Evolutionary conservation across 306 rosid species (phyloP), one percentile per base, ranked within the genome.

Genomic region (Inga leiocalycina): DNA sequence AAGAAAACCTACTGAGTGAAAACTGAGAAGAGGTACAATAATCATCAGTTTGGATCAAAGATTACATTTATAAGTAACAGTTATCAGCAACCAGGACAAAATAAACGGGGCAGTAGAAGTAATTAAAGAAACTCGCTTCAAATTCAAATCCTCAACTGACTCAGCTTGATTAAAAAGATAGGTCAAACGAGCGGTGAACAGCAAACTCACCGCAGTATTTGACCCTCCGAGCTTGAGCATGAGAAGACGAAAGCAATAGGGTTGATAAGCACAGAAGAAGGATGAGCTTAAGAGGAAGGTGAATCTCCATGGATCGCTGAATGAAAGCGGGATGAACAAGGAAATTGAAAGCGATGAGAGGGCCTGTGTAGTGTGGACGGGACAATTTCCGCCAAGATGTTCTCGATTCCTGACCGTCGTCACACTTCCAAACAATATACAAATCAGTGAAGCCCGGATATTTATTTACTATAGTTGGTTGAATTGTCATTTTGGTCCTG

Each of bases 191-290:
- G 81, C 35, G 75, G 16, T 2, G 48, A 48, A 77, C 86, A 62
- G 30, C 10, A n/a, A 69, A 82, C 84, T 68, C 51, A 95, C 98
- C 90, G 82, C 98, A 95, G 69, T 93, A 92, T 14, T 84, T 85
- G 86, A 93, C 83, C 44, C 52, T 10, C 11, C 45, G 52, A 51
- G 98, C 94, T 20, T 75, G 92, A 79, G 89, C 81, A 20, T 39
- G 80, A 22, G 69, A 67, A 22, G 81, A 77, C 3, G 87, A 80
- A 70, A 89, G 90, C 59, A 74, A 59, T 75, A 88, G 84, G 54
- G 62, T 44, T 24, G 87, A 56, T 44, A 85, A 74, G 88, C 82
- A 85, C 15, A 89, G 79, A 62, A 90, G 78, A 68, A 89, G 22
- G 86, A 57, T 46, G 75, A 86, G 75, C 71, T 84, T 83, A 83